These are phyloP conservation scores for Rhodotorula sp. DNA, from an alignment of 1,284 basidiomycete genomes.

Conservation along the genomic window DNA sequence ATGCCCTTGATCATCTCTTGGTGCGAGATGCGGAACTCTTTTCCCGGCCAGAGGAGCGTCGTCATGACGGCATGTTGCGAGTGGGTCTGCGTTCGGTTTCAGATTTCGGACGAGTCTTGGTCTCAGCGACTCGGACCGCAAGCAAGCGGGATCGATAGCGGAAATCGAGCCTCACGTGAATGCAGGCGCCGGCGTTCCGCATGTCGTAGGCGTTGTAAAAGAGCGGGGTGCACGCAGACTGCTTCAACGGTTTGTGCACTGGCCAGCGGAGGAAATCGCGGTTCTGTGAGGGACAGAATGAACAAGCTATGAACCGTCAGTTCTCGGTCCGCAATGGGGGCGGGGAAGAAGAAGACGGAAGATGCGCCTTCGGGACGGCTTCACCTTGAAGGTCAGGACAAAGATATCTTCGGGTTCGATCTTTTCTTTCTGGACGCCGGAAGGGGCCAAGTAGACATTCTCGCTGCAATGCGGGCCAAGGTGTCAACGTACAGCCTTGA, in stretches of 20 bases:
- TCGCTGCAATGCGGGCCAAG: constrained; percentile 54
- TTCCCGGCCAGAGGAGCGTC: constrained; percentile 68
- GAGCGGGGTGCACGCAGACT: constrained; percentile 62
- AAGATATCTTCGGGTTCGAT: constrained; percentile 76
- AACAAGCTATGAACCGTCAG: constrained; percentile 40
- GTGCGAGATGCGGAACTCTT: constrained; percentile 72
- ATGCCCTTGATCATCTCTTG: constrained; percentile 83
- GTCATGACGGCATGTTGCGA: constrained; percentile 72
- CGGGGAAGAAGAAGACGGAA: no score
- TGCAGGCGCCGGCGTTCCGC: constrained; percentile 72
- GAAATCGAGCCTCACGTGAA: constrained; percentile 55
- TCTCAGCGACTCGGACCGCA: background rate
- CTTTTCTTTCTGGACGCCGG: constrained; percentile 82
- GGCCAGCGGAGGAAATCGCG: constrained; percentile 73
- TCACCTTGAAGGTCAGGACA: constrained; percentile 66
- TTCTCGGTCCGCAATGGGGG: no score
- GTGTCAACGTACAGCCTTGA: background rate
- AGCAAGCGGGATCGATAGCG: background rate
- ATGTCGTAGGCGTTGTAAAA: constrained; percentile 86
- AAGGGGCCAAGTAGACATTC: constrained; percentile 79
- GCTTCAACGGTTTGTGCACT: constrained; percentile 52
- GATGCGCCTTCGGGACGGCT: background rate
- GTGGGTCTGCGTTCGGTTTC: constrained; percentile 61
- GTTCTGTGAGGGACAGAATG: constrained; percentile 47
- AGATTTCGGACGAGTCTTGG: background rate